phyloP scores from a whole-genome alignment of 1,139 yeast species.

The Taphrina sp. region DNA sequence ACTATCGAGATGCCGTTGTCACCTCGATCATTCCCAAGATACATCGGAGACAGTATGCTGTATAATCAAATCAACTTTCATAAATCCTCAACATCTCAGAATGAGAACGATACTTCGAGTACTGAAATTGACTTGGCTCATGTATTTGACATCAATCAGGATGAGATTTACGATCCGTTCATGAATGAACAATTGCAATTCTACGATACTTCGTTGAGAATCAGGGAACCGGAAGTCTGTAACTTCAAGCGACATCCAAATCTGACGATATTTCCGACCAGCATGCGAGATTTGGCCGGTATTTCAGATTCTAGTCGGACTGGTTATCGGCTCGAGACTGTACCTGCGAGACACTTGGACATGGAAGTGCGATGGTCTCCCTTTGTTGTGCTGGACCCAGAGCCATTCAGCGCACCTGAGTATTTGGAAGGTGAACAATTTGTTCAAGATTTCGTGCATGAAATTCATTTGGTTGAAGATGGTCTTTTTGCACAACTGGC shows the following conservation, averaged over 20 bases:
- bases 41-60: no score
- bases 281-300: neutral
- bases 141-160: neutral
- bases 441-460: slow-evolving; percentile 1
- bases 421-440: neutral
- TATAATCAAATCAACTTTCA: no score
- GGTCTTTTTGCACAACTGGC: no score
- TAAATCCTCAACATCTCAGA: no score
- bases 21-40: no score
- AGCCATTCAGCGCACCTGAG: neutral
- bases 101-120: no score
- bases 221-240: slow-evolving; percentile 3
- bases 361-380: slow-evolving; percentile 2
- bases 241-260: neutral
- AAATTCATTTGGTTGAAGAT: no score
- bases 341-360: slow-evolving; percentile 14
- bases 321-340: neutral
- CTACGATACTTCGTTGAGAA: neutral
- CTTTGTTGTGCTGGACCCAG: neutral
- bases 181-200: neutral
- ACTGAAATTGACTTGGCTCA: no score
- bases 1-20: neutral
- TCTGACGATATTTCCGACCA: neutral
- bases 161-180: neutral
- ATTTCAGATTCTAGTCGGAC: neutral